Conservation (phyloP, 2,329 filamentous ascomycete genomes). For the Fusarium udum region DNA sequence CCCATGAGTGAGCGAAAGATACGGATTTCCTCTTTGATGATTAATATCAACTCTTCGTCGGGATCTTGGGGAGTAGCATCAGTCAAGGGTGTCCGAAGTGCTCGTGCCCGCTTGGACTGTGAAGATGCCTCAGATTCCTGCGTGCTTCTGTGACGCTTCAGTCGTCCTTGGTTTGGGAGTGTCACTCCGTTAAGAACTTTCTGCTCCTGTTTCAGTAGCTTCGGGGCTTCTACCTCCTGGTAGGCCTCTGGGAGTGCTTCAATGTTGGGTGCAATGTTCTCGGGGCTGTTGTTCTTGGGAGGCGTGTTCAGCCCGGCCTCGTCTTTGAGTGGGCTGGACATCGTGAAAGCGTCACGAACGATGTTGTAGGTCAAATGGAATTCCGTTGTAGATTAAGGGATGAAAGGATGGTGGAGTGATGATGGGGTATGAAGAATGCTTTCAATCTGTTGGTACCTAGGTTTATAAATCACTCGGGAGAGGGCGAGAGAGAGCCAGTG, state of each 20-base stretch:
- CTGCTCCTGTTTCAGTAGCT: background rate
- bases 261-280: background rate
- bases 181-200: background rate
- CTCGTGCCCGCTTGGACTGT: background rate
- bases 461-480: background rate
- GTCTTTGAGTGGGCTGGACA: background rate
- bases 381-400: background rate
- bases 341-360: background rate
- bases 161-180: background rate
- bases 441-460: background rate
- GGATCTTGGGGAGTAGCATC: background rate
- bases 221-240: background rate
- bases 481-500: background rate
- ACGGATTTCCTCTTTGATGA: background rate
- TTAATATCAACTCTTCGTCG: background rate
- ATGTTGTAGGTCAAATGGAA: background rate
- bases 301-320: background rate
- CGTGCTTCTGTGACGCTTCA: background rate
- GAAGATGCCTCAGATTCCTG: background rate
- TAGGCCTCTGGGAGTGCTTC: background rate
- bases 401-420: background rate
- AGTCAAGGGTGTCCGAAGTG: background rate
- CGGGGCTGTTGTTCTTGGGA: background rate
- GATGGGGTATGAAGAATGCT: background rate
- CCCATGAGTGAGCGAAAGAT: rapidly evolving